phyloP scores from a whole-genome alignment of 805 yeast genomes.

The Torulaspora microellipsoides region DNA sequence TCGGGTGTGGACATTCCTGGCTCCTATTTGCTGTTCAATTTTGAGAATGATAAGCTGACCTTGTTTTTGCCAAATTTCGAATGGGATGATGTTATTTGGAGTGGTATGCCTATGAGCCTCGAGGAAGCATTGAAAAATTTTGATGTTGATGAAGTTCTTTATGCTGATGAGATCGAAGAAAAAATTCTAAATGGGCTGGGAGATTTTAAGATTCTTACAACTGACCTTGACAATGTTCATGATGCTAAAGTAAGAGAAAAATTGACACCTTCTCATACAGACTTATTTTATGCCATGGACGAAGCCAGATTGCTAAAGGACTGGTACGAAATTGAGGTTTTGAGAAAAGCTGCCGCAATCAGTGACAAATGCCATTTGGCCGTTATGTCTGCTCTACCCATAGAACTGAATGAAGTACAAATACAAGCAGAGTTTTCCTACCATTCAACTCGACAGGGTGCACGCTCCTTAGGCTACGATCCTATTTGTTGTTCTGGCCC shows the following conservation, averaged over 20 bases:
- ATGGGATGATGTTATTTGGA: slow-evolving; percentile 92
- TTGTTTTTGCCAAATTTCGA: slow-evolving; percentile 82
- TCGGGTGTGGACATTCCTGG: slow-evolving; percentile 83
- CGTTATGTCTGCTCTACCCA: slow-evolving; percentile 88
- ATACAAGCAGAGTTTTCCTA: slow-evolving; percentile 93
- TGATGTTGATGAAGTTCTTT: slow-evolving; percentile 80
- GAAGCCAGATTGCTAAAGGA: slow-evolving; percentile 86
- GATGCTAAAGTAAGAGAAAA: slow-evolving; percentile 31
- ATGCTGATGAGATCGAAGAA: slow-evolving; percentile 46
- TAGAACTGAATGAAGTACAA: slow-evolving; percentile 83
- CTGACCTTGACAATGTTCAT: slow-evolving; percentile 50
- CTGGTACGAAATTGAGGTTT: slow-evolving; percentile 65
- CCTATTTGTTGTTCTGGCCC: slow-evolving; percentile 96
- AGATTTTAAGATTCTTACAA: slow-evolving; percentile 39
- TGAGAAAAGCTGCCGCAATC: slow-evolving; percentile 77
- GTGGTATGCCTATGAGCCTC: slow-evolving; percentile 72
- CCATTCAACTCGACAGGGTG: slow-evolving; percentile 91
- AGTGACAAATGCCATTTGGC: slow-evolving; percentile 87
- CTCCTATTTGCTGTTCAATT: slow-evolving; percentile 57
- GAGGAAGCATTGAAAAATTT: slow-evolving; percentile 60
- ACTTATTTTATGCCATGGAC: slow-evolving; percentile 70
- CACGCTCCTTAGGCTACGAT: slow-evolving; percentile 83
- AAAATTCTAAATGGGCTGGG: slow-evolving; percentile 19
- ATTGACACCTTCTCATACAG: slow-evolving; percentile 43
- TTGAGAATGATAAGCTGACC: slow-evolving; percentile 51